phyloP scores from a whole-genome alignment of 164 flowering plant species.

The Litsea cubeba region DNA sequence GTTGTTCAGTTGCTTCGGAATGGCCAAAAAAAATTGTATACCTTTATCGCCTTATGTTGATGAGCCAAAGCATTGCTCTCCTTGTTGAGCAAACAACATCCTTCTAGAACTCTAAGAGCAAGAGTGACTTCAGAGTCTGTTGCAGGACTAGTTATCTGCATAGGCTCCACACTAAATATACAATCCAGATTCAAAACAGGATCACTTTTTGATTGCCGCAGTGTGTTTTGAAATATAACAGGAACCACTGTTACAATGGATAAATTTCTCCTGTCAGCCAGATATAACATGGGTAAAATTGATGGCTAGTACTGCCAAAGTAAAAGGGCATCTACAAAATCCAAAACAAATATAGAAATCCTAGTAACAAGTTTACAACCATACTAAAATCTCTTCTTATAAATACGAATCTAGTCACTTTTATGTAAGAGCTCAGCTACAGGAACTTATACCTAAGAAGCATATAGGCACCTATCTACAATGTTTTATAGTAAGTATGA shows the following conservation, averaged over 20 bases:
- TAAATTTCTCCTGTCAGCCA: slow-evolving; percentile 5
- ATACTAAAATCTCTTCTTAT: no score
- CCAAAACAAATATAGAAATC: neutral
- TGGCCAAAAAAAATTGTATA: slow-evolving; percentile 2
- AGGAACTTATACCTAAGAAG: no score
- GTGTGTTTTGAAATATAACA: slow-evolving; percentile 68
- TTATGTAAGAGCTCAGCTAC: no score
- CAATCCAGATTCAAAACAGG: slow-evolving; percentile 52
- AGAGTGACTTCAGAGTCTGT: slow-evolving; percentile 86
- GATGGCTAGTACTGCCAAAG: neutral
- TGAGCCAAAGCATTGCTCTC: slow-evolving; percentile 65
- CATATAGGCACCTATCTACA: no score
- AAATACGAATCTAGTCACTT: no score
- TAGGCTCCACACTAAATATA: slow-evolving; percentile 75
- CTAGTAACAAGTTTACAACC: no score
- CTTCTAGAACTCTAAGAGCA: slow-evolving; percentile 90
- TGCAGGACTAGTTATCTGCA: slow-evolving; percentile 79
- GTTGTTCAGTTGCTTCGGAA: neutral
- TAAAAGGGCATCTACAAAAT: neutral
- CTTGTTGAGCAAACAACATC: slow-evolving; percentile 82
- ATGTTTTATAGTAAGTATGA: no score
- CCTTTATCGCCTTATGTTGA: slow-evolving; percentile 66
- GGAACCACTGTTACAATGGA: slow-evolving; percentile 70
- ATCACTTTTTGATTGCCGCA: slow-evolving; percentile 54
- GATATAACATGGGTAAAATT: neutral